These are phyloP conservation scores for Starmerella asiatica DNA, from an alignment of 805 yeast species.

Conservation along the genomic window DNA sequence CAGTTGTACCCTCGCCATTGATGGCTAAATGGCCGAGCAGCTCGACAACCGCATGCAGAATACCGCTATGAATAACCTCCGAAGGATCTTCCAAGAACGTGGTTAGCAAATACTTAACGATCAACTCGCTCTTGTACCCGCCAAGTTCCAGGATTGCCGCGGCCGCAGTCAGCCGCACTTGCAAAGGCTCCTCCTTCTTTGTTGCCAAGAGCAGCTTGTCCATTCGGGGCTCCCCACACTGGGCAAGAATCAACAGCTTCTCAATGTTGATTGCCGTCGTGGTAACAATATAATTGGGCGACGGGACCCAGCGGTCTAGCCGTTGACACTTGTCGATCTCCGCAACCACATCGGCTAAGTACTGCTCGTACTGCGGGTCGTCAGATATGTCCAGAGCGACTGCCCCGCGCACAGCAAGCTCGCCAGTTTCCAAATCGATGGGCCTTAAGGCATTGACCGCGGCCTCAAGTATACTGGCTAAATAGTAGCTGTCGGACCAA, in stretches of 20 bases:
- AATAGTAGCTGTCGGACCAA: conserved; percentile 59
- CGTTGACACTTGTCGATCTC: conserved; percentile 66
- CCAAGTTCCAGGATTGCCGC: conserved; percentile 59
- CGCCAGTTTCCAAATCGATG: conserved; percentile 13
- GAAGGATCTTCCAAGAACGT: conserved; percentile 45
- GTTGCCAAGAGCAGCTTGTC: conserved; percentile 46
- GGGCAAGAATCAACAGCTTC: conserved; percentile 43
- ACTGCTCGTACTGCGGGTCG: conserved; percentile 18
- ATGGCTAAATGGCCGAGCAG: conserved; percentile 56
- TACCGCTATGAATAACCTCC: conserved; percentile 36
- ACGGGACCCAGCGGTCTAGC: conserved; percentile 77
- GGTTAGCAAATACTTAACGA: conserved; percentile 50
- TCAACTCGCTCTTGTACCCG: conserved; percentile 51
- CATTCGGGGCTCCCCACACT: conserved; percentile 39
- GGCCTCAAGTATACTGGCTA: conserved; percentile 43
- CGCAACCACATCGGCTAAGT: conserved; percentile 37
- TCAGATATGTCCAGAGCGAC: conserved; percentile 16
- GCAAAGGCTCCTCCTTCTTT: conserved; percentile 33
- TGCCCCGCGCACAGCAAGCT: conserved; percentile 6
- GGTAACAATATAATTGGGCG: conserved; percentile 46
- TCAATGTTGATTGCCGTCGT: conserved; percentile 46
- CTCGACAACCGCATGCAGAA: conserved; percentile 36
- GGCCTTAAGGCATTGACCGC: conserved; percentile 33
- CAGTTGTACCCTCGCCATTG: conserved; percentile 33
- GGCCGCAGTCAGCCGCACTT: conserved; percentile 54